These are phyloP conservation scores for Monoraphidium neglectum DNA, from an alignment of 139 green algal genomes.

Conservation along the genomic window DNA sequence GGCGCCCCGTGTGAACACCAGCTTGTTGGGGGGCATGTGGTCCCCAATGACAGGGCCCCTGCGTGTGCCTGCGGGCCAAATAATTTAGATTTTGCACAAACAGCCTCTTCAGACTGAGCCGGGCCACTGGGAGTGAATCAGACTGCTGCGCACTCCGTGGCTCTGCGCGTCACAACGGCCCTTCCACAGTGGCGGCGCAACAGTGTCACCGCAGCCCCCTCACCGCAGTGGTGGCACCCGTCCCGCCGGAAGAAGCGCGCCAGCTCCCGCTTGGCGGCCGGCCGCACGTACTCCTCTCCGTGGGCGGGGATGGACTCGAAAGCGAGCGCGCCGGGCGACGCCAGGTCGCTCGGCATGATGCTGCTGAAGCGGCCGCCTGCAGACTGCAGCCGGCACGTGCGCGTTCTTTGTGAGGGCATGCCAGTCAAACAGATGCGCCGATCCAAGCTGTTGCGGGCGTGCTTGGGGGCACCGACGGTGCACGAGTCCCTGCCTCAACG, in stretches of 20 bases:
- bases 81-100: background rate
- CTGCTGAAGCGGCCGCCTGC: constrained; percentile 65
- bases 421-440: no score
- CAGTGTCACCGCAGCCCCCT: no score
- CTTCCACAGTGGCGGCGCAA: background rate
- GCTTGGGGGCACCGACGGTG: no score
- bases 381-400: constrained; percentile 15
- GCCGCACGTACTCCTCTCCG: constrained; percentile 53
- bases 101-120: no score
- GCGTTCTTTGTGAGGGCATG: no score
- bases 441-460: no score
- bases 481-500: no score
- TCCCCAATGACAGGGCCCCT: constrained; percentile 64
- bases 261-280: constrained; percentile 43
- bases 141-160: no score
- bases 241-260: constrained; percentile 49
- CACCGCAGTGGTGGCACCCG: constrained; percentile 83
- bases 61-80: constrained; percentile 25
- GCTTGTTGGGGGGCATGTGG: constrained; percentile 87
- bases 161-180: no score
- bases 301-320: constrained; percentile 58
- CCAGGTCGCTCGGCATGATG: constrained; percentile 76
- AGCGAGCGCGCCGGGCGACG: constrained; percentile 61
- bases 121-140: background rate
- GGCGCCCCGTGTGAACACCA: constrained; percentile 27